phyloP scores from a whole-genome alignment of 164 flowering plant species.

The Brasenia schreberi region DNA sequence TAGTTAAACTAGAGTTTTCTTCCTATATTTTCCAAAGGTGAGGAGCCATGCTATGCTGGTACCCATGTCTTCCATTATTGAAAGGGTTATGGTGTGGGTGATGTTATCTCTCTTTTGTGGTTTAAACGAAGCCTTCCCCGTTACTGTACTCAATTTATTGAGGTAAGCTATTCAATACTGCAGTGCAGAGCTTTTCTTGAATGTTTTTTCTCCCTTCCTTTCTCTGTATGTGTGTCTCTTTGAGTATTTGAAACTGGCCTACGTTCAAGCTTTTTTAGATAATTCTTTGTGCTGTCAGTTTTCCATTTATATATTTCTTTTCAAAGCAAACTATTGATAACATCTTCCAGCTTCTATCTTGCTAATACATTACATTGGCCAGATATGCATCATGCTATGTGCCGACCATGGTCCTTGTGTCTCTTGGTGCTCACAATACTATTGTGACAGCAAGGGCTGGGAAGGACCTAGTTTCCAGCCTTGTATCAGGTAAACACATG shows the following conservation, averaged over 20 bases:
- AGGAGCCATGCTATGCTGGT: constrained; percentile 94
- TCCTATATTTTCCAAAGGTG: no score
- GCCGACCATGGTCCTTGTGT: constrained; percentile 99
- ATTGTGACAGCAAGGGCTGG: constrained; percentile 98
- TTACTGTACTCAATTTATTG: constrained; percentile 80
- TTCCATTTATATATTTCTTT: not conserved
- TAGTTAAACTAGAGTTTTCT: no score
- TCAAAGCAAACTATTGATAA: no score
- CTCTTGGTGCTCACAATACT: constrained; percentile 98
- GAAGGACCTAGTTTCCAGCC: constrained; percentile 92
- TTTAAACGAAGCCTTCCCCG: constrained; percentile 96
- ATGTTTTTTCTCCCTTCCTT: no score
- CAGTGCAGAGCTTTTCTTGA: no score
- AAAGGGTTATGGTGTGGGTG: constrained; percentile 82
- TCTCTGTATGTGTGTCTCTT: no score
- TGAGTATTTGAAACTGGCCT: no score
- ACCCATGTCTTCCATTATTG: constrained; percentile 90
- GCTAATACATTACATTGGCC: no score
- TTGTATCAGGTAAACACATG: constrained; percentile 99
- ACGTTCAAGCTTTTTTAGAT: no score
- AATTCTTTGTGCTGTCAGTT: no score
- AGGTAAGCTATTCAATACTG: no score
- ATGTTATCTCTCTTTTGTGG: constrained; percentile 94
- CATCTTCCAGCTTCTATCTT: no score
- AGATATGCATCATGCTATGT: constrained; percentile 95